Conservation (phyloP, 2,329 filamentous ascomycete genomes). For the Orbilia javanica region DNA sequence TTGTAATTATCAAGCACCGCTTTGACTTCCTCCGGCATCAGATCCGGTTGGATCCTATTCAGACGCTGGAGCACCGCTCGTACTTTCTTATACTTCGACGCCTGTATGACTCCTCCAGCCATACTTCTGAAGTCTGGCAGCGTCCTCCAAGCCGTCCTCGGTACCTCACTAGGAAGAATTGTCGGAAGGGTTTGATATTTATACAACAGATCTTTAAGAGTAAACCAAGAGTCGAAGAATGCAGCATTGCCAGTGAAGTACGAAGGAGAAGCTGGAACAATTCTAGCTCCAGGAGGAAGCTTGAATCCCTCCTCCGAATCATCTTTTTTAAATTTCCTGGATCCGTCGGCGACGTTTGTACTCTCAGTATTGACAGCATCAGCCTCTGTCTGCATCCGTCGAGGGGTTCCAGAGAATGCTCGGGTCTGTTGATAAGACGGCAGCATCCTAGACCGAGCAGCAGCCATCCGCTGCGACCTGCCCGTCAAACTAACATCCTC, state of each 20-base stretch:
- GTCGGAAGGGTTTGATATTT: slow-evolving; percentile 80
- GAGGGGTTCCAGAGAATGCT: slow-evolving; percentile 30
- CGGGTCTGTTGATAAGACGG: slow-evolving; percentile 31
- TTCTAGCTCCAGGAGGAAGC: slow-evolving; percentile 29
- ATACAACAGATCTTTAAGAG: slow-evolving; percentile 77
- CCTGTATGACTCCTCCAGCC: slow-evolving; percentile 79
- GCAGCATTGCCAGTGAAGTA: slow-evolving; percentile 90
- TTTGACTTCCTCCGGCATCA: slow-evolving; percentile 79
- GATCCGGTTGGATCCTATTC: slow-evolving; percentile 83
- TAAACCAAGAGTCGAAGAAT: slow-evolving; percentile 87
- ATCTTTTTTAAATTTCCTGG: slow-evolving; percentile 23
- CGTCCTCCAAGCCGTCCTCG: slow-evolving; percentile 83
- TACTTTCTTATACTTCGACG: slow-evolving; percentile 82
- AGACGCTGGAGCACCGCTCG: slow-evolving; percentile 81
- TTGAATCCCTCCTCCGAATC: slow-evolving; percentile 11
- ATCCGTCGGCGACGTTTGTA: slow-evolving; percentile 33
- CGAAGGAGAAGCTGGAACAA: slow-evolving; percentile 87
- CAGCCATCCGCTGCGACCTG: slow-evolving; percentile 14
- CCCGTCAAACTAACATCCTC: slow-evolving; percentile 50
- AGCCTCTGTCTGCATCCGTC: slow-evolving; percentile 29
- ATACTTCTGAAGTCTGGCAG: slow-evolving; percentile 79
- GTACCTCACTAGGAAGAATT: slow-evolving; percentile 74
- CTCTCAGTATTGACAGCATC: slow-evolving; percentile 2
- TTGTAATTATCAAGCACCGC: slow-evolving; percentile 77
- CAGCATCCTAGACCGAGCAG: slow-evolving; percentile 33